Evolutionary conservation across 2,329 filamentous ascomycete genomes (phyloP), one percentile per base, ranked within the genome.

Genomic region (Neopestalotiopsis clavispora): DNA sequence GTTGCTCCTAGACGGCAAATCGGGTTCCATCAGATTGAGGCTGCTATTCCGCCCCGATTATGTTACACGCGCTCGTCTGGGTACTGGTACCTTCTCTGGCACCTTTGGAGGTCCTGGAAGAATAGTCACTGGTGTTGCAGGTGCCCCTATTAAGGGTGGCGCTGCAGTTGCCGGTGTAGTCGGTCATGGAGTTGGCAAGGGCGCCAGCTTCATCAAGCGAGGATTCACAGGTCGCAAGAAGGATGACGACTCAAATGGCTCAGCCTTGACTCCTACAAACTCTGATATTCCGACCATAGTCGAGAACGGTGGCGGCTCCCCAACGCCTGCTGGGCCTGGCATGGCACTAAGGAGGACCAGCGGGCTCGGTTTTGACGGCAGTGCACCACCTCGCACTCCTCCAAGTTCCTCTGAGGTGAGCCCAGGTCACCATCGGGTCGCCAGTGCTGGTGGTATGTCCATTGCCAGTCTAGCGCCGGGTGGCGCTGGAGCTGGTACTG

Each of bases 1-100:
- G 12, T 88, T 97, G 38, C 83, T 87, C 1, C 86, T 99, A 2
- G 94, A 98, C 76, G 96, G 96, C 38, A 97, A 97, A 81, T 97
- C 94, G 3, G 96, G 96, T 38, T 89, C 88, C 2, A 85, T 99
- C 64, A 89, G 94, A 62, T 80, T 99, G 71, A 92, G 94, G 73
- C 87, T 99, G 78, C 84, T 98, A 30, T 99, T 99, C 89, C 94
- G 94, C 71, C 94, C 96, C 13, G 91, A 94, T 78, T 99, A 98
- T 77, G 92, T 99, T 70, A 92, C 92, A 14, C 91, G 96, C 67
- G 89, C 92, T 13, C 89, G 94, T 63, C 94, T 98, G 80, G 96
- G 96, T 65, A 96, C 94, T 0, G 94, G 94, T 0, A 98, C 95
- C 1, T 97, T 99, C 83, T 91, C 92, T 0, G 95, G 95, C 40